phyloP scores from a whole-genome alignment of 2,329 filamentous ascomycete genomes.

The Dothistroma septosporum region DNA sequence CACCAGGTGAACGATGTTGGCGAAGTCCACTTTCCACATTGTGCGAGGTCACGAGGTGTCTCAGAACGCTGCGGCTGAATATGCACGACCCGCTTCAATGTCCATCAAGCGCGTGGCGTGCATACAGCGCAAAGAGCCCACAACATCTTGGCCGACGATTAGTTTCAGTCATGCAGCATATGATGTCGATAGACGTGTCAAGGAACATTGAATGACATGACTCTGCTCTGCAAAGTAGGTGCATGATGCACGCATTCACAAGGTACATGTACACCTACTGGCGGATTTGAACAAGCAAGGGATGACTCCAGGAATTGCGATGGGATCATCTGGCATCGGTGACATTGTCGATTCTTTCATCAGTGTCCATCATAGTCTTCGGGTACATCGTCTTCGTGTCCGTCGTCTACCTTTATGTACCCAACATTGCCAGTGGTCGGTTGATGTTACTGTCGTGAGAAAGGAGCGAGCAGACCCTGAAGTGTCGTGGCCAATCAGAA shows the following conservation, averaged over 20 bases:
- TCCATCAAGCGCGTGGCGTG: no score
- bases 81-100: background rate
- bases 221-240: background rate
- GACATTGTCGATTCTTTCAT: background rate
- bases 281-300: background rate
- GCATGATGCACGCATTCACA: no score
- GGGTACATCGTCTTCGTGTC: background rate
- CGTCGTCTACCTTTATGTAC: no score
- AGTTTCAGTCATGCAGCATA: no score
- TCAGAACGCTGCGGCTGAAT: background rate
- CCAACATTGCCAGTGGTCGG: no score
- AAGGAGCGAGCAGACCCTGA: background rate
- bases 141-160: no score
- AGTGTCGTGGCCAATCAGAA: background rate
- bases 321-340: no score
- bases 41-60: background rate
- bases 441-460: background rate
- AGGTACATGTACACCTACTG: no score
- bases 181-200: no score
- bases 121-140: no score
- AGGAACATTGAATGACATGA: background rate
- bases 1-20: background rate
- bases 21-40: background rate
- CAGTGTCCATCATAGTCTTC: background rate
- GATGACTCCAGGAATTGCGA: background rate